Conservation (phyloP, 2,329 filamentous ascomycete species). For the Madurella fahalii region DNA sequence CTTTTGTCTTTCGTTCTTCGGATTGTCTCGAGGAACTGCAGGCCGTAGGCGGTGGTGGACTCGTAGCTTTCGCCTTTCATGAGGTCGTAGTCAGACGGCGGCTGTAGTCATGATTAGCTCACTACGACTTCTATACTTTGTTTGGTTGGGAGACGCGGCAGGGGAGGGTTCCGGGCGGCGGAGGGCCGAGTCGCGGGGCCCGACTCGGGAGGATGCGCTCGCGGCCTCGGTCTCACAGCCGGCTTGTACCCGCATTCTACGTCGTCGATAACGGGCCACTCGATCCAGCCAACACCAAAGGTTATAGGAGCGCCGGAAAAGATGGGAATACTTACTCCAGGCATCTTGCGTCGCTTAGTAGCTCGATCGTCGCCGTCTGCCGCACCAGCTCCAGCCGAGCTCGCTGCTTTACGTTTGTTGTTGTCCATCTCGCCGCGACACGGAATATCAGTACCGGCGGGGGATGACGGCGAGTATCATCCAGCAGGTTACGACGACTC, state of each 20-base stretch:
- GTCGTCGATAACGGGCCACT: neutral
- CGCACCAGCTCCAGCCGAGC: conserved; percentile 39
- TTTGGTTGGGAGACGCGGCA: too few relatives aligned
- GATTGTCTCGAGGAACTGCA: conserved; percentile 71
- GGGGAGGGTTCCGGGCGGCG: too few relatives aligned
- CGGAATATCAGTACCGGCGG: conserved; percentile 4
- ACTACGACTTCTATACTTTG: neutral
- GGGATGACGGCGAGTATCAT: neutral
- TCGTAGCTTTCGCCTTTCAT: conserved; percentile 58
- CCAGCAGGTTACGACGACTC: neutral
- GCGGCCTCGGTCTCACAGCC: too few relatives aligned
- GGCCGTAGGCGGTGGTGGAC: conserved; percentile 66
- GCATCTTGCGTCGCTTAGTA: conserved; percentile 50
- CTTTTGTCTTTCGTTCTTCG: conserved; percentile 76
- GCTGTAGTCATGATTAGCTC: conserved; percentile 20
- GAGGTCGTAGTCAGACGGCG: conserved; percentile 42
- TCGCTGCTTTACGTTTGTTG: conserved; percentile 53
- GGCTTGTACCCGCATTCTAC: conserved; percentile 9
- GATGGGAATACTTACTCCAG: conserved; percentile 40
- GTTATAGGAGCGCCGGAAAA: neutral
- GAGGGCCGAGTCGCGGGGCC: neutral
- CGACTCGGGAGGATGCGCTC: neutral
- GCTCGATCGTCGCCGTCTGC: conserved; percentile 50
- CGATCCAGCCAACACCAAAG: neutral
- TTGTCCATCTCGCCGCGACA: conserved; percentile 44